phyloP scores from a whole-genome alignment of 2,329 filamentous ascomycete species.

The Mycosphaerella sp. region DNA sequence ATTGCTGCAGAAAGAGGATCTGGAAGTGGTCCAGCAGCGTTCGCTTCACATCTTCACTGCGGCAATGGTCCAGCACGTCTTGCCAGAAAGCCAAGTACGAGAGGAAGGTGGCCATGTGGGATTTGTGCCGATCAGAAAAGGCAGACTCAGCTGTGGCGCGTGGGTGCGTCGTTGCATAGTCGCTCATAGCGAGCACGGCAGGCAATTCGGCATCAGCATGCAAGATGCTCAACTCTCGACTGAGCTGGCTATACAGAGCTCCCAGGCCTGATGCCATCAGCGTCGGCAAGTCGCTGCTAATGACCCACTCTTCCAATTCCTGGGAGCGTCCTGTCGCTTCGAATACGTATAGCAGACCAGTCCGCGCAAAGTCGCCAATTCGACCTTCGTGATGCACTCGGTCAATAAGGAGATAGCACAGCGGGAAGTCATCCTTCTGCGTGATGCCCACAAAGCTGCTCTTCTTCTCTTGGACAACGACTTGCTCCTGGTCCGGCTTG shows the following conservation, averaged over 20 bases:
- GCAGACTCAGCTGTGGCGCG: conserved; percentile 67
- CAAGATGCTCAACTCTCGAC: conserved; percentile 73
- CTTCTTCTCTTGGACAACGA: conserved; percentile 47
- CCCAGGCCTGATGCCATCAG: conserved; percentile 95
- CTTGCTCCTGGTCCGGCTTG: conserved; percentile 32
- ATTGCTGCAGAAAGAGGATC: conserved; percentile 88
- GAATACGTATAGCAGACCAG: conserved; percentile 89
- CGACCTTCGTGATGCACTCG: conserved; percentile 95
- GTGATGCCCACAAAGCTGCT: conserved; percentile 71
- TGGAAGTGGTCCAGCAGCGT: conserved; percentile 96
- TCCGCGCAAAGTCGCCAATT: conserved; percentile 91
- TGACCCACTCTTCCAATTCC: conserved; percentile 87
- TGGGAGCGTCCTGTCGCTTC: conserved; percentile 81
- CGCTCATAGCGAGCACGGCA: conserved; percentile 78
- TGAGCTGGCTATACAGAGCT: conserved; percentile 64
- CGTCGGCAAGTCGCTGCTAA: conserved; percentile 92
- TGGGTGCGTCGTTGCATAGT: conserved; percentile 69
- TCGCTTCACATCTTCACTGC: conserved; percentile 82
- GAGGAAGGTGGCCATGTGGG: conserved; percentile 87
- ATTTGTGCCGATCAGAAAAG: conserved; percentile 67
- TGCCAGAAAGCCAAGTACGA: conserved; percentile 98
- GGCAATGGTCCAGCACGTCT: conserved; percentile 92
- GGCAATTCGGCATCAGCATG: conserved; percentile 69
- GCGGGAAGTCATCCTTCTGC: conserved; percentile 82
- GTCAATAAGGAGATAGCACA: conserved; percentile 93